Conservation (phyloP, 2,329 filamentous ascomycete species). For the Colletotrichum plurivorum region DNA sequence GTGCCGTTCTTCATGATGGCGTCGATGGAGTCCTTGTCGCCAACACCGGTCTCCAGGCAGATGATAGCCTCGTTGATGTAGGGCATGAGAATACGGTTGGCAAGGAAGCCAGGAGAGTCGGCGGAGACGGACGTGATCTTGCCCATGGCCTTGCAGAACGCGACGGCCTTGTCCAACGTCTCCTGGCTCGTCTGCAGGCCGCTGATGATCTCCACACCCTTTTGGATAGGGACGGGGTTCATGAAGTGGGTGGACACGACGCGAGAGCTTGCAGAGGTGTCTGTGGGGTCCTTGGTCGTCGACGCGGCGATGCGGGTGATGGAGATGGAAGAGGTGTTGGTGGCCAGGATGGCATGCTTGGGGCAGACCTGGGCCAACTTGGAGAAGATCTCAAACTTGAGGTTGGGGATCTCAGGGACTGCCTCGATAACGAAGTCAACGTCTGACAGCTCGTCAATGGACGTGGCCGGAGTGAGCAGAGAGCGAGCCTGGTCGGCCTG, state of each 20-base stretch:
- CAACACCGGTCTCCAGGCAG: constrained; percentile 94
- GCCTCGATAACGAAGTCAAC: constrained; percentile 98
- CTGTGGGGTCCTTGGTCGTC: constrained; percentile 82
- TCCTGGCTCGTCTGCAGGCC: constrained; percentile 90
- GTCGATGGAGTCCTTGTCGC: constrained; percentile 91
- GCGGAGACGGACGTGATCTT: constrained; percentile 91
- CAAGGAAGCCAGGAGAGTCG: constrained; percentile 93
- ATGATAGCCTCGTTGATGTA: constrained; percentile 99
- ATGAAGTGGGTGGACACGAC: constrained; percentile 99
- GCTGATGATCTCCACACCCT: constrained; percentile 97
- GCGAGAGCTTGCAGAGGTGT: constrained; percentile 85
- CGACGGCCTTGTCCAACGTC: constrained; percentile 86
- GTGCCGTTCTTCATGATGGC: constrained; percentile 99
- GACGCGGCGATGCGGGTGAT: constrained; percentile 96
- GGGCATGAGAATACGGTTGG: constrained; percentile 97
- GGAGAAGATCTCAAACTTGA: constrained; percentile 91
- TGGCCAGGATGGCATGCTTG: constrained; percentile 90
- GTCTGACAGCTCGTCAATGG: constrained; percentile 82
- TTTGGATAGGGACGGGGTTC: constrained; percentile 98
- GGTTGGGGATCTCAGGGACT: constrained; percentile 89
- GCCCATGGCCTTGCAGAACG: constrained; percentile 91
- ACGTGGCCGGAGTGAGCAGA: constrained; percentile 78
- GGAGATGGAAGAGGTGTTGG: constrained; percentile 98
- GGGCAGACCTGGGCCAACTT: constrained; percentile 86
- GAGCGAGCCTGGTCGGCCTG: constrained; percentile 81